These are phyloP conservation scores for Barnettozyma sp. DNA, from an alignment of 805 yeast genomes.

Conservation along the genomic window DNA sequence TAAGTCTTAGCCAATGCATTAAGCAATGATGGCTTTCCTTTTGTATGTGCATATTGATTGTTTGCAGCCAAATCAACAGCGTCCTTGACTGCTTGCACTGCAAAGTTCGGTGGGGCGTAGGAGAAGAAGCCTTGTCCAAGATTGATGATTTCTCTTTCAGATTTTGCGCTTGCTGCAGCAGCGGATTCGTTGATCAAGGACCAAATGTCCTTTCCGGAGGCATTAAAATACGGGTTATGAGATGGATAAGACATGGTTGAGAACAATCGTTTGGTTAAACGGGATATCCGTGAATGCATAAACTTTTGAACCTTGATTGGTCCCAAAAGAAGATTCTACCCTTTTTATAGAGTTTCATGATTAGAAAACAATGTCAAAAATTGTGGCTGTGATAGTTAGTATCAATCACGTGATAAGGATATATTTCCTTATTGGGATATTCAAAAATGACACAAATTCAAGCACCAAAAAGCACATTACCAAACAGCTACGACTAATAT, in stretches of 20 bases:
- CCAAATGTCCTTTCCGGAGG: slow-evolving; percentile 88
- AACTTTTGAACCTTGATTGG: too few species aligned
- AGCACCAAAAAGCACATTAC: too few species aligned
- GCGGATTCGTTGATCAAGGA: slow-evolving; percentile 90
- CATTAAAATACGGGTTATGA: slow-evolving; percentile 63
- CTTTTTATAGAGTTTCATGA: too few species aligned
- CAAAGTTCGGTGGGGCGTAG: slow-evolving; percentile 93
- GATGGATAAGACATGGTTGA: slow-evolving; percentile 28
- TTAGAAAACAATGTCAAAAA: too few species aligned
- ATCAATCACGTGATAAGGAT: too few species aligned
- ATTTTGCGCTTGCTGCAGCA: slow-evolving; percentile 52
- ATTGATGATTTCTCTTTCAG: slow-evolving; percentile 76
- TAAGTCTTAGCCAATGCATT: slow-evolving; percentile 66
- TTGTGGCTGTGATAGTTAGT: too few species aligned
- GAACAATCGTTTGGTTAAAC: background rate
- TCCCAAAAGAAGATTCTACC: too few species aligned
- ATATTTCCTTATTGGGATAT: too few species aligned
- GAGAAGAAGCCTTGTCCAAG: slow-evolving; percentile 98
- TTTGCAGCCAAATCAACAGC: slow-evolving; percentile 67
- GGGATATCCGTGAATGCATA: background rate
- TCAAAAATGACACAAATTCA: too few species aligned
- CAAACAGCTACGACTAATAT: too few species aligned
- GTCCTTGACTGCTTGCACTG: slow-evolving; percentile 68
- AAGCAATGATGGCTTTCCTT: slow-evolving; percentile 74
- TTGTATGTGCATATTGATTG: slow-evolving; percentile 91